phyloP scores from a whole-genome alignment of 306 rosid genomes.

The Spatholobus suberectus region DNA sequence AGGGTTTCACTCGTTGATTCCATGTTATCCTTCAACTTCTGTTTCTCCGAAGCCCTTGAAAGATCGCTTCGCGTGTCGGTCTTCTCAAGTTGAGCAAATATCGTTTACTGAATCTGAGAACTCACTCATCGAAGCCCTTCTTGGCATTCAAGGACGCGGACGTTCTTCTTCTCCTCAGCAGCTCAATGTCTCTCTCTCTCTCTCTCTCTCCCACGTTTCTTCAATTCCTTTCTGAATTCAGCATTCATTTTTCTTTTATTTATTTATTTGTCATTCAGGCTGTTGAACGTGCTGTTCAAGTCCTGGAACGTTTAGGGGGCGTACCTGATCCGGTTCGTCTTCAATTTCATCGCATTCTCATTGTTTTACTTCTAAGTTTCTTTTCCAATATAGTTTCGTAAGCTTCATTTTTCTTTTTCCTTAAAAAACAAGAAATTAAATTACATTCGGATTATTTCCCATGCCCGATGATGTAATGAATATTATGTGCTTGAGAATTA shows the following conservation, averaged over 20 bases:
- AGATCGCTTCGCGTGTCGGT: slow-evolving; percentile 30
- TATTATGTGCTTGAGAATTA: neutral
- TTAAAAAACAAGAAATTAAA: neutral
- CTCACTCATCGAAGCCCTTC: slow-evolving; percentile 75
- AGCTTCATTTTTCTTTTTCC: too few species aligned
- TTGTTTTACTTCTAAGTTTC: neutral
- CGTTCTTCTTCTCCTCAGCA: slow-evolving; percentile 87
- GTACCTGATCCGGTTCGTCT: slow-evolving; percentile 80
- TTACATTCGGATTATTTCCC: neutral
- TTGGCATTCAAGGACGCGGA: slow-evolving; percentile 95
- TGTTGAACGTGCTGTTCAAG: slow-evolving; percentile 73
- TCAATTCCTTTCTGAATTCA: neutral
- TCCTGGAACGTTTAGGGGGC: slow-evolving; percentile 69
- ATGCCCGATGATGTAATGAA: too few species aligned
- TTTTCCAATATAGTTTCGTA: neutral
- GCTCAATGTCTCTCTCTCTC: slow-evolving; percentile 52
- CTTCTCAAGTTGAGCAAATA: slow-evolving; percentile 50
- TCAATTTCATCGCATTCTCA: neutral
- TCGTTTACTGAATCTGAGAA: slow-evolving; percentile 66
- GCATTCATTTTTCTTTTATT: neutral
- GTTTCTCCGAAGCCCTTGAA: slow-evolving; percentile 31
- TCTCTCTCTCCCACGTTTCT: neutral
- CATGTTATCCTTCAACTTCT: slow-evolving; percentile 22
- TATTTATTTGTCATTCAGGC: slow-evolving; percentile 52
- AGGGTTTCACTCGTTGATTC: slow-evolving; percentile 33